A percentile compares a stretch with the other conserved stretches of the same genome.
phyloP scores from a whole-genome alignment of 495 filamentous ascomycete genomes.

The Podospora didyma region DNA sequence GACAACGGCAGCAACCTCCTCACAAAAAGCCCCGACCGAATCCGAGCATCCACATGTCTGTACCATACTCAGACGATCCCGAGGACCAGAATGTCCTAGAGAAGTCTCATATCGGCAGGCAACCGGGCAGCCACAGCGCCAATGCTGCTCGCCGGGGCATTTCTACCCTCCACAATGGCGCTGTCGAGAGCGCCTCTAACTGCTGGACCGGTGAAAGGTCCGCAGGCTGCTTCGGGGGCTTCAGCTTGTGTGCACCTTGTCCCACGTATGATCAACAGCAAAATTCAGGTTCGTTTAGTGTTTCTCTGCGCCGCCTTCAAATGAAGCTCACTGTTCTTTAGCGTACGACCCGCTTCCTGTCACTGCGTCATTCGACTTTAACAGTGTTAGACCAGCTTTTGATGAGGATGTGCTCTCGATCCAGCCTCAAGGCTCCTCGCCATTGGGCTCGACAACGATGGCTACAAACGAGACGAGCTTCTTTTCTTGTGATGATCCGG shows the following conservation, averaged over 20 bases:
- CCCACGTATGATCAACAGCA: constrained; percentile 34
- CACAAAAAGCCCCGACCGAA: constrained; percentile 35
- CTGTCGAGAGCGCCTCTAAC: constrained; percentile 23
- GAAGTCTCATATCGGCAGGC: constrained; percentile 30
- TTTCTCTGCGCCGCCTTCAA: not conserved
- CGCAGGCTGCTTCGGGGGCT: constrained; percentile 34
- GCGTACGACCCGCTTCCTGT: constrained; percentile 31
- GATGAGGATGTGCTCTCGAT: constrained; percentile 24
- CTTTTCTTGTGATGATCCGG: constrained; percentile 28
- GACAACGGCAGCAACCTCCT: constrained; percentile 13
- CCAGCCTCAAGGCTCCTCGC: constrained; percentile 22
- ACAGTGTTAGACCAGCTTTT: constrained; percentile 22
- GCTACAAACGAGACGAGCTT: constrained; percentile 20
- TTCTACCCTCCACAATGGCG: constrained; percentile 15
- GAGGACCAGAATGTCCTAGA: constrained; percentile 27
- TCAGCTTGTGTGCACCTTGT: constrained; percentile 37
- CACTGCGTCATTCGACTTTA: constrained; percentile 31
- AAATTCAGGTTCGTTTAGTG: constrained; percentile 13
- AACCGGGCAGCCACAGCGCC: constrained; percentile 17
- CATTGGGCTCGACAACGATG: constrained; percentile 16
- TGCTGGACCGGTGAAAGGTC: constrained; percentile 32
- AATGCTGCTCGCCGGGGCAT: constrained; percentile 17
- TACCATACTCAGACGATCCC: constrained; percentile 14
- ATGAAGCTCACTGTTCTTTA: constrained; percentile 8
- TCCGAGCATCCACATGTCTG: constrained; percentile 27